These are phyloP conservation scores for Fraxinus platypoda DNA, from an alignment of 305 asterid species.

Conservation along the genomic window DNA sequence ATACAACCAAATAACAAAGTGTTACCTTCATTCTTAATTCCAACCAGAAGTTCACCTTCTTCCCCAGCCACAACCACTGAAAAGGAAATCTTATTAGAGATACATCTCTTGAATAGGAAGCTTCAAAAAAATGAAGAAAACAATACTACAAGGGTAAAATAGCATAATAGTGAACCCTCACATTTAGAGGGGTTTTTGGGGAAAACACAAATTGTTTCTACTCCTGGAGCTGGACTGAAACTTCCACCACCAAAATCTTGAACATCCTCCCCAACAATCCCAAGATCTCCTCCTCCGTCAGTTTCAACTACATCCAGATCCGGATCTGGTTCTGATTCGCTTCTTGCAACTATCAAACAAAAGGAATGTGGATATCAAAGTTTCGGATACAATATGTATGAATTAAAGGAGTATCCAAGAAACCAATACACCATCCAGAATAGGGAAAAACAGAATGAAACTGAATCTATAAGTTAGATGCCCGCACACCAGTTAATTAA, in stretches of 20 bases:
- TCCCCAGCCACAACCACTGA: constrained; percentile 82
- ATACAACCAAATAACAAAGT: constrained; percentile 16
- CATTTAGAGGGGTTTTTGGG: constrained; percentile 86
- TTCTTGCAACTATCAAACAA: constrained; percentile 57
- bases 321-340: constrained; percentile 48
- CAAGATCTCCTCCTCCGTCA: constrained; percentile 66
- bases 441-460: neutral
- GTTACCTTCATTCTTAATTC: constrained; percentile 84
- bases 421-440: constrained; percentile 3
- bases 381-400: neutral
- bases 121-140: neutral
- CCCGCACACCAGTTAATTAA: neutral
- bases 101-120: neutral
- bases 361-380: constrained; percentile 1
- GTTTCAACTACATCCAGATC: constrained; percentile 56
- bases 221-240: constrained; percentile 72
- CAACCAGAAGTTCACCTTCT: constrained; percentile 89
- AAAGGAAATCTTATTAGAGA: constrained; percentile 25
- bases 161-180: constrained; percentile 28
- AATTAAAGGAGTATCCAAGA: neutral
- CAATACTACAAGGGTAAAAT: constrained; percentile 1
- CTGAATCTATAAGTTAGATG: neutral
- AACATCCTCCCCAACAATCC: constrained; percentile 85
- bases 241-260: constrained; percentile 70
- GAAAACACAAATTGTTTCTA: constrained; percentile 85